These are phyloP conservation scores for Brettanomyces sp. DNA, from an alignment of 805 yeast genomes.

Conservation along the genomic window DNA sequence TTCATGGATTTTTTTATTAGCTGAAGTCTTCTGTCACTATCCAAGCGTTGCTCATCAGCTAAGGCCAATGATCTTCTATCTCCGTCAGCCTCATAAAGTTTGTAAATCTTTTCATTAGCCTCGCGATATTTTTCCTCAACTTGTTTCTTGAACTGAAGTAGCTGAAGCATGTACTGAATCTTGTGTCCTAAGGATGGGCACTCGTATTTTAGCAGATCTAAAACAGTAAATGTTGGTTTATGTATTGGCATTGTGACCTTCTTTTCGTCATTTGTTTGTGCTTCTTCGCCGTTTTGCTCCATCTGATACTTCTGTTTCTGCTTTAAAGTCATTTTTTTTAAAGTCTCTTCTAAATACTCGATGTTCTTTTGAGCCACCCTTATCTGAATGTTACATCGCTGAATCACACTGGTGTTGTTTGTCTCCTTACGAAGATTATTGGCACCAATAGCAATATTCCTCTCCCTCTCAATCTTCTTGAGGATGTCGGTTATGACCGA, in stretches of 20 bases:
- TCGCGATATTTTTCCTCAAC: constrained; percentile 90
- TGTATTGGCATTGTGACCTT: constrained; percentile 6
- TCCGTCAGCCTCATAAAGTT: constrained; percentile 82
- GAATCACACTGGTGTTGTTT: constrained; percentile 72
- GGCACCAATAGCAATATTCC: constrained; percentile 82
- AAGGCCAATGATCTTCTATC: constrained; percentile 78
- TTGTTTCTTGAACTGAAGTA: constrained; percentile 84
- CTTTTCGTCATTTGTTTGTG: not conserved
- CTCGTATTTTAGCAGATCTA: constrained; percentile 84
- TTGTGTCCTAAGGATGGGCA: constrained; percentile 92
- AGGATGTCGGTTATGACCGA: constrained; percentile 50
- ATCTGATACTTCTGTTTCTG: constrained; percentile 8
- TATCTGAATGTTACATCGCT: constrained; percentile 82
- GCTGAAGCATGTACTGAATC: constrained; percentile 92
- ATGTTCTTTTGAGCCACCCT: constrained; percentile 88
- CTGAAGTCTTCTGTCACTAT: constrained; percentile 78
- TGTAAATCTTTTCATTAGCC: constrained; percentile 84
- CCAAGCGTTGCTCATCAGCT: constrained; percentile 80
- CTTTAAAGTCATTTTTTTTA: constrained; percentile 45
- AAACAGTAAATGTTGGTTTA: constrained; percentile 47
- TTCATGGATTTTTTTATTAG: constrained; percentile 75
- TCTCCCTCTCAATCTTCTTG: constrained; percentile 81
- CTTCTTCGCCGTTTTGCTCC: constrained; percentile 1
- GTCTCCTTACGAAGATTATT: constrained; percentile 72
- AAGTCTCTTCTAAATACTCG: constrained; percentile 73